A percentile compares a stretch with the other conserved stretches of the same genome.
phyloP scores from a whole-genome alignment of 2,329 filamentous ascomycete species.

The Alternaria conjuncta region DNA sequence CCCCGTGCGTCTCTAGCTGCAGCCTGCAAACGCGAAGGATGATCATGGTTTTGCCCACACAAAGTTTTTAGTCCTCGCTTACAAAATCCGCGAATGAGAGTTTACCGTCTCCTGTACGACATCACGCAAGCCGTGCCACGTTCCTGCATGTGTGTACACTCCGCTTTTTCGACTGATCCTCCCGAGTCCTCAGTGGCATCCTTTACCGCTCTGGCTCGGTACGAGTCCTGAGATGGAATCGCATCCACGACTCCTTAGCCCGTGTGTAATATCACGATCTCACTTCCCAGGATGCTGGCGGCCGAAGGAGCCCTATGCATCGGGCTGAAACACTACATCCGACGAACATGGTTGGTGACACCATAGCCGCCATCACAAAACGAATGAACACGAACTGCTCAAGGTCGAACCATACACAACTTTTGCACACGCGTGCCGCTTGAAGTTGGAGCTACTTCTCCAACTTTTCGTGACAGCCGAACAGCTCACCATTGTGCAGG shows the following conservation, averaged over 20 bases:
- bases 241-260: background rate
- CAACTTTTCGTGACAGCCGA: background rate
- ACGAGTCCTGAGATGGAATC: background rate
- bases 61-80: conserved; percentile 4
- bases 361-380: conserved; percentile 1
- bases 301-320: background rate
- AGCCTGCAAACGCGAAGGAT: background rate
- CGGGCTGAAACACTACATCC: conserved; percentile 6
- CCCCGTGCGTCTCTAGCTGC: background rate
- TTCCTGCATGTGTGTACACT: conserved; percentile 10
- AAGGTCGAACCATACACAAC: background rate
- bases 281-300: background rate
- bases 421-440: background rate
- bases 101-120: background rate
- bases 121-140: conserved; percentile 3
- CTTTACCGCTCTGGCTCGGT: background rate
- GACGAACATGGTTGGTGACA: conserved; percentile 7
- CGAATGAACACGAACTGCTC: background rate
- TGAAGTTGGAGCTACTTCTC: background rate
- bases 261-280: background rate
- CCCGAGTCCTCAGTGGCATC: background rate
- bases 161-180: conserved; percentile 3
- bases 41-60: background rate
- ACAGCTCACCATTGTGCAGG: background rate
- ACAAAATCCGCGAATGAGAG: conserved; percentile 1